Conservation (phyloP, 2,329 filamentous ascomycete species). For the Thelonectria rubi region DNA sequence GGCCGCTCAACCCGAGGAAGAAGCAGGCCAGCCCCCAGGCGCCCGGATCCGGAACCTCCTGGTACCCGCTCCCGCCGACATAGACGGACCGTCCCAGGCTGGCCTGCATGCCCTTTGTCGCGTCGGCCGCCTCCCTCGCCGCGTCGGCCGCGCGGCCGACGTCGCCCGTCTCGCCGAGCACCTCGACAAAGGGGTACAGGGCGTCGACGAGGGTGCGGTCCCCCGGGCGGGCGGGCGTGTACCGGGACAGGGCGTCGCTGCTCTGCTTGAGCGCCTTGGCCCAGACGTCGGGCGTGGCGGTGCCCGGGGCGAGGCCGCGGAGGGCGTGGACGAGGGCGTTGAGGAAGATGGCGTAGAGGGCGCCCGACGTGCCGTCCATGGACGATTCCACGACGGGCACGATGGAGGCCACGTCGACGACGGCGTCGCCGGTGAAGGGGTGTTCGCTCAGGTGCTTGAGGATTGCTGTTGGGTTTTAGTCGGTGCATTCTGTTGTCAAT, state of each 20-base stretch:
- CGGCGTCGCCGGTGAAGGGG: conserved; percentile 60
- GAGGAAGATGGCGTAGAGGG: conserved; percentile 82
- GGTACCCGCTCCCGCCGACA: conserved; percentile 55
- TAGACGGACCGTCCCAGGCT: conserved; percentile 72
- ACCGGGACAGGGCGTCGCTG: conserved; percentile 75
- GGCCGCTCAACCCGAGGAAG: conserved; percentile 73
- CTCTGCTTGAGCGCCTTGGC: conserved; percentile 75
- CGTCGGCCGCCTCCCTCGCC: conserved; percentile 77
- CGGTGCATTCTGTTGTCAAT: not conserved
- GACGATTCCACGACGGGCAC: conserved; percentile 63
- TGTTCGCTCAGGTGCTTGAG: conserved; percentile 58
- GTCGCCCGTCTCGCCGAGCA: conserved; percentile 70
- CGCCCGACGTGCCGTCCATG: conserved; percentile 71
- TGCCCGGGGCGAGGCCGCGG: conserved; percentile 52
- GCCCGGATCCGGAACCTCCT: conserved; percentile 70
- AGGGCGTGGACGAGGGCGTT: conserved; percentile 80
- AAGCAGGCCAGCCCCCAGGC: conserved; percentile 79
- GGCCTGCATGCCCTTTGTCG: conserved; percentile 91
- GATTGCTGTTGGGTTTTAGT: conserved; percentile 54
- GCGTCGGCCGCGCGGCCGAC: conserved; percentile 78
- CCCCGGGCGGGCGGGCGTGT: conserved; percentile 89
- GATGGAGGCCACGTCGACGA: conserved; percentile 62
- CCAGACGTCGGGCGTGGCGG: conserved; percentile 57
- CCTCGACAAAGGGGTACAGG: conserved; percentile 84
- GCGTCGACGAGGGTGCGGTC: conserved; percentile 93